Evolutionary conservation across 176 grass and related monocot species (phyloP).

Genomic region (Aegilops sharonensis): DNA sequence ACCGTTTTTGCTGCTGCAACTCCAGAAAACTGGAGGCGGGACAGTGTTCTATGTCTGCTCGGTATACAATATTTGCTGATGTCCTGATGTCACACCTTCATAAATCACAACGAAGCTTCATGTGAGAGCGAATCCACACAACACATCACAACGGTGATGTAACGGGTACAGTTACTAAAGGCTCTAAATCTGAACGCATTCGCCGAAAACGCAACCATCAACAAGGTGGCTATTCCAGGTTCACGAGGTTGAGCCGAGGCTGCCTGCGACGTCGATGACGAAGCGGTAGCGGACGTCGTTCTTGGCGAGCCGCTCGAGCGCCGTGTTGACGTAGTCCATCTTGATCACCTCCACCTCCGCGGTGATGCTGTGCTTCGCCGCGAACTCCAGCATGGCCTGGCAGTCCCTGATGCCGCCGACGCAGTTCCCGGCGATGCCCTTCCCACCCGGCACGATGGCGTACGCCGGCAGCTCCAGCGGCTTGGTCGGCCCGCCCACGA

Average conservation of each 20-base stretch:
- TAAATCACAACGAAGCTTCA: neutral
- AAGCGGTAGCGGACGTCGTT: conserved; percentile 76
- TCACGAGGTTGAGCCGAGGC: conserved; percentile 22
- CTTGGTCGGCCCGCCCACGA: conserved; percentile 54
- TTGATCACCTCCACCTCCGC: conserved; percentile 62
- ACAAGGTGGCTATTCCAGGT: neutral
- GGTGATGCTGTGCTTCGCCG: conserved; percentile 49
- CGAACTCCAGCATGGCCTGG: conserved; percentile 69
- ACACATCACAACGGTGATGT: neutral
- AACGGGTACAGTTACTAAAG: too few species aligned
- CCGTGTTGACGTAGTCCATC: conserved; percentile 78
- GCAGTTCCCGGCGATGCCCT: conserved; percentile 49
- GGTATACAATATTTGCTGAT: too few species aligned
- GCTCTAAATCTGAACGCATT: neutral
- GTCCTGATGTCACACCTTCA: too few species aligned
- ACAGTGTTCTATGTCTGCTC: too few species aligned
- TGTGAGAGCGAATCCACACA: neutral
- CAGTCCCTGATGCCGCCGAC: conserved; percentile 58
- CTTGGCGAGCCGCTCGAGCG: conserved; percentile 50
- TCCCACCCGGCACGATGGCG: conserved; percentile 55
- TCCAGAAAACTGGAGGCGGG: too few species aligned
- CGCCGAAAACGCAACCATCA: neutral
- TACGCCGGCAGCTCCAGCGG: conserved; percentile 58
- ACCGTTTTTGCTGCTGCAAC: too few species aligned
- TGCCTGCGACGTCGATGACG: conserved; percentile 48